A percentile compares a stretch with the other conserved stretches of the same genome.
Evolutionary conservation across 1,284 basidiomycete species (phyloP).

Genomic region (Moesziomyces antarcticus): DNA sequence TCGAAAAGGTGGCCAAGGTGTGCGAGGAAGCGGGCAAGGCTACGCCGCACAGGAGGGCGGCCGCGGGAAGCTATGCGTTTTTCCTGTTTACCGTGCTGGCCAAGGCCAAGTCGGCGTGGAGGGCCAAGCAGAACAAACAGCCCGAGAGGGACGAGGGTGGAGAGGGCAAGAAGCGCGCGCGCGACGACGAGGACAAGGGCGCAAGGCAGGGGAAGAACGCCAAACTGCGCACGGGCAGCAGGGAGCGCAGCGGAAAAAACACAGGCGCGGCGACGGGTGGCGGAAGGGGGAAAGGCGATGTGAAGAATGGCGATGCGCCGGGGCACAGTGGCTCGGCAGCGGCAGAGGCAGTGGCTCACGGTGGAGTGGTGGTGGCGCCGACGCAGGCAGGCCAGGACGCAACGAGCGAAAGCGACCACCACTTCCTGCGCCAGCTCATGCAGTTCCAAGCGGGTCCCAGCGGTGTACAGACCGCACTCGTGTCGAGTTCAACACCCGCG

Average conservation of each 20-base stretch:
- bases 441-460: slow-evolving; percentile 50
- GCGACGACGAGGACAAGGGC: slow-evolving; percentile 2
- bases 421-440: slow-evolving; percentile 40
- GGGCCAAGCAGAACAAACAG: slow-evolving; percentile 16
- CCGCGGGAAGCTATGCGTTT: slow-evolving; percentile 49
- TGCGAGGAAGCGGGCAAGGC: slow-evolving; percentile 49
- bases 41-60: slow-evolving; percentile 41
- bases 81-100: slow-evolving; percentile 45
- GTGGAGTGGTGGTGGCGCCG: neutral
- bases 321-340: neutral
- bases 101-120: slow-evolving; percentile 37
- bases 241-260: neutral
- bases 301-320: neutral
- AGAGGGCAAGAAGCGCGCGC: slow-evolving; percentile 12
- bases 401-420: slow-evolving; percentile 13
- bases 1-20: slow-evolving; percentile 41
- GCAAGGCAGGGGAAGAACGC: neutral
- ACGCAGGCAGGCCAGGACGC: neutral
- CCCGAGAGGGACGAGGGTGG: slow-evolving; percentile 2
- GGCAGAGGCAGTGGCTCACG: neutral
- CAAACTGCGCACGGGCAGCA: neutral
- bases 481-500: slow-evolving; percentile 8
- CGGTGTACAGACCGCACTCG: slow-evolving; percentile 42
- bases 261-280: too few species aligned
- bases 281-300: neutral